phyloP scores from a whole-genome alignment of 2,329 filamentous ascomycete species.

The Fusarium sp. region DNA sequence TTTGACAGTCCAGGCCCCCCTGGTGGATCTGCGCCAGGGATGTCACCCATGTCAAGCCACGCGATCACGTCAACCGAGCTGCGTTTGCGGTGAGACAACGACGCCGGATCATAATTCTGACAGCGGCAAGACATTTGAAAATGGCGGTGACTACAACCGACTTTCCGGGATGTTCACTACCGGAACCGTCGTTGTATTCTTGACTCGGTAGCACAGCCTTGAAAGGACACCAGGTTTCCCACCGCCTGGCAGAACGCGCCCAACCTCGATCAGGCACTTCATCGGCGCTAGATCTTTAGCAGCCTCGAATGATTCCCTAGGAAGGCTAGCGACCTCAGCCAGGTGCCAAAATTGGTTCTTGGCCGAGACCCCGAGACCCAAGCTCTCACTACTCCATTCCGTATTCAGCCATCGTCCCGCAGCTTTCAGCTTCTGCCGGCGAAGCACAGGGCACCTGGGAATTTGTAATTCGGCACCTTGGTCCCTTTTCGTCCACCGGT shows the following conservation, averaged over 20 bases:
- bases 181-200: neutral
- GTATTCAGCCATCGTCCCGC: neutral
- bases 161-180: neutral
- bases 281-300: constrained; percentile 46
- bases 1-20: constrained; percentile 42
- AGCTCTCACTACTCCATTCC: constrained; percentile 8
- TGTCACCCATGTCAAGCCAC: constrained; percentile 29
- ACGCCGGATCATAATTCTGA: neutral
- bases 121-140: neutral
- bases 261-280: constrained; percentile 25
- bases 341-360: constrained; percentile 11
- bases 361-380: constrained; percentile 1
- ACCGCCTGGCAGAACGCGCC: neutral
- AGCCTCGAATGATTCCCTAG: constrained; percentile 23
- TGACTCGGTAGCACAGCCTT: neutral
- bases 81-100: neutral
- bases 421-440: neutral
- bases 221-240: neutral
- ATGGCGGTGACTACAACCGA: no score
- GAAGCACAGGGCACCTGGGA: neutral
- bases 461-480: neutral
- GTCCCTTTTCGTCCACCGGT: neutral
- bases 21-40: constrained; percentile 38
- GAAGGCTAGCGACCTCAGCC: constrained; percentile 24
- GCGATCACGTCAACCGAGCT: neutral